Conservation (phyloP, 116 monocot genomes). For the Thalassia testudinum region DNA sequence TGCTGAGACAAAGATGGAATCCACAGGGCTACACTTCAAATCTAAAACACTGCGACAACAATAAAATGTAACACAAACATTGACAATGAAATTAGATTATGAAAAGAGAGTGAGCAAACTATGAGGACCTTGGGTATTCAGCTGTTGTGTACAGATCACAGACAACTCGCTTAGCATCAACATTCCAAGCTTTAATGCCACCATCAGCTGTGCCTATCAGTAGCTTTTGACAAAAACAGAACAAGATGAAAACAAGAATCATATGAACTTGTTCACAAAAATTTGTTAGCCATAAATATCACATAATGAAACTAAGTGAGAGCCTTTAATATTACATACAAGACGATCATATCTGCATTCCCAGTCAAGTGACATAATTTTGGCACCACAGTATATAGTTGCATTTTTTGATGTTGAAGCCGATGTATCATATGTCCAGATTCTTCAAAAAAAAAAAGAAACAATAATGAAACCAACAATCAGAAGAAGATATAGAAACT, state of each 20-base stretch:
- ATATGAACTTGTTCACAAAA: not conserved
- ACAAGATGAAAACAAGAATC: conserved; percentile 5
- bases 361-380: conserved; percentile 98
- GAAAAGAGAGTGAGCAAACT: not conserved
- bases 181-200: conserved; percentile 99
- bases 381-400: conserved; percentile 89
- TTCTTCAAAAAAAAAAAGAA: conserved; percentile 25
- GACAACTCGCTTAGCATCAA: conserved; percentile 99
- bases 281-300: not conserved
- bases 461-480: not conserved
- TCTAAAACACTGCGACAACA: conserved; percentile 53
- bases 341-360: conserved; percentile 91
- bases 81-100: not conserved
- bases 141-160: conserved; percentile 73
- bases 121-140: conserved; percentile 66
- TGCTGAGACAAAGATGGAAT: conserved; percentile 94
- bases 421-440: conserved; percentile 93
- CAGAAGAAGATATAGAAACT: not conserved
- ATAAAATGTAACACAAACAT: not conserved
- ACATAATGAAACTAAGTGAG: no score
- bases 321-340: conserved; percentile 4
- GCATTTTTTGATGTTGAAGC: conserved; percentile 93
- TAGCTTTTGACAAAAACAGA: conserved; percentile 33
- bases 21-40: conserved; percentile 92
- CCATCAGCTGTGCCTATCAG: conserved; percentile 96